These are phyloP conservation scores for Nematodospora valgi DNA, from an alignment of 805 yeast species.

Conservation along the genomic window DNA sequence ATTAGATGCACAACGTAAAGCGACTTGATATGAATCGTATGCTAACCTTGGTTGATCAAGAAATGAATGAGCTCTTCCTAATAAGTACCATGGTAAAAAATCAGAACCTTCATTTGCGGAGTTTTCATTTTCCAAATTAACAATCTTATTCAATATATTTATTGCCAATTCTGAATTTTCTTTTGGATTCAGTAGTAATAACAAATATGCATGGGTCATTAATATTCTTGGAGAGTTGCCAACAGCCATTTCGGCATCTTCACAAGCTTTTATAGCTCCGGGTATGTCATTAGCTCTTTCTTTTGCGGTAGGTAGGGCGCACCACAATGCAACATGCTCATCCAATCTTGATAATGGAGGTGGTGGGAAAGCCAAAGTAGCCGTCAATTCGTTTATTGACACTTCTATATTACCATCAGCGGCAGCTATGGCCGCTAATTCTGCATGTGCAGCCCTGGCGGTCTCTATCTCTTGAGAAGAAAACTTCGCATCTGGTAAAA, in stretches of 20 bases:
- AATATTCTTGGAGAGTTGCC: conserved; percentile 45
- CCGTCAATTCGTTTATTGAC: conserved; percentile 48
- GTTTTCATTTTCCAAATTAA: conserved; percentile 24
- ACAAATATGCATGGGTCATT: conserved; percentile 48
- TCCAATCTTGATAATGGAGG: conserved; percentile 43
- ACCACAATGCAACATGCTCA: conserved; percentile 51
- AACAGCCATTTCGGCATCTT: conserved; percentile 42
- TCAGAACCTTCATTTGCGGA: conserved; percentile 31
- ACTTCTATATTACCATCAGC: conserved; percentile 47
- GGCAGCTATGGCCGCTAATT: conserved; percentile 53
- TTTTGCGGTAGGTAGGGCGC: conserved; percentile 48
- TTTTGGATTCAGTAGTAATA: conserved; percentile 21
- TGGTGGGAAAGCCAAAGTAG: conserved; percentile 49
- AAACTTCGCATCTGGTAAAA: conserved; percentile 34
- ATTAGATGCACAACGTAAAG: conserved; percentile 49
- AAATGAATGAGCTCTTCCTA: conserved; percentile 51
- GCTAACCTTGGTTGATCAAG: conserved; percentile 48
- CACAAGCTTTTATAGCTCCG: conserved; percentile 50
- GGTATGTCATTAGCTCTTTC: conserved; percentile 49
- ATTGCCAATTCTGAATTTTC: conserved; percentile 35
- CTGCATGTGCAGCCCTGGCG: conserved; percentile 51
- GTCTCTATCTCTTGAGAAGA: conserved; percentile 38
- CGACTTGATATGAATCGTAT: conserved; percentile 53
- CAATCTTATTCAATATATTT: conserved; percentile 28
- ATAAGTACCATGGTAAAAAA: conserved; percentile 55